These are phyloP conservation scores for Fusarium siculi DNA, from an alignment of 2,329 filamentous ascomycete genomes.

Conservation along the genomic window DNA sequence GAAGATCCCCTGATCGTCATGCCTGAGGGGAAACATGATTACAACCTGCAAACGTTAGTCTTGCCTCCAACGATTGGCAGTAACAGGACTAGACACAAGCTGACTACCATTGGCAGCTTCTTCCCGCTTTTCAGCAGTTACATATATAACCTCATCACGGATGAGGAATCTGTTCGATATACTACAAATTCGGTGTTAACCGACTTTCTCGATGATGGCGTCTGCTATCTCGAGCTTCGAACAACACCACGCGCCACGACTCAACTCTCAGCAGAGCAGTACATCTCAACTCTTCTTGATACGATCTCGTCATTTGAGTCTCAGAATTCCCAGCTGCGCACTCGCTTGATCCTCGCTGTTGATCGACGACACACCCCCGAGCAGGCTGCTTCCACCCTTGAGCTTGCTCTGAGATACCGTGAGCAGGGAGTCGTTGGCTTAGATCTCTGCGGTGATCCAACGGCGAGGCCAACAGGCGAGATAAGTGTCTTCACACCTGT, in stretches of 20 bases:
- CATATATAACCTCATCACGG: constrained; percentile 80
- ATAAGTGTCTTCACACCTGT: constrained; percentile 68
- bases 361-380: constrained; percentile 71
- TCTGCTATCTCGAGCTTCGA: constrained; percentile 81
- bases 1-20: constrained; percentile 77
- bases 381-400: constrained; percentile 72
- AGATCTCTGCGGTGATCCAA: constrained; percentile 82
- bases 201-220: constrained; percentile 76
- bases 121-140: constrained; percentile 82
- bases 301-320: constrained; percentile 66
- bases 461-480: constrained; percentile 61
- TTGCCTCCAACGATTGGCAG: background rate
- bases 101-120: constrained; percentile 64
- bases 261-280: constrained; percentile 68
- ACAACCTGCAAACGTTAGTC: constrained; percentile 72
- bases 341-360: constrained; percentile 77
- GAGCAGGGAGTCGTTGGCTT: constrained; percentile 73
- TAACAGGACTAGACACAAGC: background rate
- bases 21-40: constrained; percentile 76
- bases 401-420: constrained; percentile 68
- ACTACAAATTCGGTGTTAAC: constrained; percentile 73
- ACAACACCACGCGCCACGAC: constrained; percentile 78
- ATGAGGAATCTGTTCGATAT: constrained; percentile 66
- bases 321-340: constrained; percentile 59
- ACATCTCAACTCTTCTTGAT: constrained; percentile 73